These are phyloP conservation scores for Gyromitra esculenta DNA, from an alignment of 2,329 filamentous ascomycete genomes.

Conservation along the genomic window DNA sequence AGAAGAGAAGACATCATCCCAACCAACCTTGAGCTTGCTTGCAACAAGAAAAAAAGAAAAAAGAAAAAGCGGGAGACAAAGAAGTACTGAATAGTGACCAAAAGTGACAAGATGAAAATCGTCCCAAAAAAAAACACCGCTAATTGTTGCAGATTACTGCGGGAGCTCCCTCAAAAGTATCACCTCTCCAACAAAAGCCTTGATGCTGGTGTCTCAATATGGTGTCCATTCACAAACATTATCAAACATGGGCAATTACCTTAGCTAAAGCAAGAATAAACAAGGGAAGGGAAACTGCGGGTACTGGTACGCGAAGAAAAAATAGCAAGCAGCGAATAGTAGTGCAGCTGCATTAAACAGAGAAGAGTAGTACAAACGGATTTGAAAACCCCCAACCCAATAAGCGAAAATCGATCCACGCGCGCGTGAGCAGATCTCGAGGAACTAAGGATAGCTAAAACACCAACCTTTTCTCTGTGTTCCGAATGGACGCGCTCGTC, in stretches of 20 bases:
- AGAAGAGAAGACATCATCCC: conserved; percentile 45
- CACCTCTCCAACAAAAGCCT: conserved; percentile 33
- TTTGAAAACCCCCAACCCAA: conserved; percentile 39
- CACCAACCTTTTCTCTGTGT: conserved; percentile 48
- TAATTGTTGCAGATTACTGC: conserved; percentile 42
- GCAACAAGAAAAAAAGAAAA: conserved; percentile 26
- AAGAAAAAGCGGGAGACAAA: conserved; percentile 34
- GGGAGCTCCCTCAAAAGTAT: conserved; percentile 29
- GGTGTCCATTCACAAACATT: conserved; percentile 40
- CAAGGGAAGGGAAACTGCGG: conserved; percentile 46
- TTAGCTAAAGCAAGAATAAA: conserved; percentile 23
- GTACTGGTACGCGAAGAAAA: conserved; percentile 42
- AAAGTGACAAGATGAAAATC: conserved; percentile 47
- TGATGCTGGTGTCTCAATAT: conserved; percentile 38
- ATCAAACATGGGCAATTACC: conserved; percentile 51
- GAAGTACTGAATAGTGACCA: conserved; percentile 40
- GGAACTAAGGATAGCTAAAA: conserved; percentile 53
- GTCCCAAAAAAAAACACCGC: conserved; percentile 31
- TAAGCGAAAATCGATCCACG: conserved; percentile 54
- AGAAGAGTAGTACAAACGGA: conserved; percentile 40
- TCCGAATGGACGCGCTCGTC: conserved; percentile 50
- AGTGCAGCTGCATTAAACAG: conserved; percentile 28
- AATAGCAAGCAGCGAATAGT: conserved; percentile 39
- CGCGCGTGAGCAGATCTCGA: conserved; percentile 53
- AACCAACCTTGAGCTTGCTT: conserved; percentile 31